Evolutionary conservation across 805 yeast genomes (phyloP), one percentile per base, ranked within the genome.

Genomic region (Wickerhamiella brachini): DNA sequence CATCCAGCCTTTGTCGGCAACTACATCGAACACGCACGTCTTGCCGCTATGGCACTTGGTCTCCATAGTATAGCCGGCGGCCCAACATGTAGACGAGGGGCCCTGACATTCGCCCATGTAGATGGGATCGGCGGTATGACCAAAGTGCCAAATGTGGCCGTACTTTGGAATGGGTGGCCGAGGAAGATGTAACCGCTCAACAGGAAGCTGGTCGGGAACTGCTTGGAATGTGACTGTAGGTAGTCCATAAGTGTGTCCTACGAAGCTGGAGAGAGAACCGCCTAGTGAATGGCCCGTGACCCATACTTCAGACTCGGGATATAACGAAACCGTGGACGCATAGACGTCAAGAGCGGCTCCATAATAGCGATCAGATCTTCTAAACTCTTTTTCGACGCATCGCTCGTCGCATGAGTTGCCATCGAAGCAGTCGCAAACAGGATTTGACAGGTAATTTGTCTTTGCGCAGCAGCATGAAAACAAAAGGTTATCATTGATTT

Each of bases 401-500:
- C 75, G 76, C 65, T 87, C 93, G 65, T 88, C 81, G 67, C 98
- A 93, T 0, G 90, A 84, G 65, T 54, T 47, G 0, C 94, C 77
- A 54, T 79, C 77, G 62, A 83, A 90, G 64, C 98, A 93, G 65
- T 88, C 96, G 68, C 98, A 93, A 1, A 88, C 97, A 0, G 97
- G 84, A 9, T 83, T 79, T 97, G 97, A 93, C 66, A 86, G 67
- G 57, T 87, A 88, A 41, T 90, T 78, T 1, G 90, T 83, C 38
- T 97, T 74, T 0, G 95, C 97, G 68, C 98, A 93, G 65, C 98
- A 93, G 65, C 98, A 93, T 10, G 94, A 85, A 64, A 93, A 93
- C 34, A 93, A 68, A 52, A 90, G 62, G 61, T 93, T 93, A 65
- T 93, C 97, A 63, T 90, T 93, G 26, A 74, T 66, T 65, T 85